These are phyloP conservation scores for Eucalyptus cladocalyx DNA, from an alignment of 345 rosid species.

Conservation along the genomic window DNA sequence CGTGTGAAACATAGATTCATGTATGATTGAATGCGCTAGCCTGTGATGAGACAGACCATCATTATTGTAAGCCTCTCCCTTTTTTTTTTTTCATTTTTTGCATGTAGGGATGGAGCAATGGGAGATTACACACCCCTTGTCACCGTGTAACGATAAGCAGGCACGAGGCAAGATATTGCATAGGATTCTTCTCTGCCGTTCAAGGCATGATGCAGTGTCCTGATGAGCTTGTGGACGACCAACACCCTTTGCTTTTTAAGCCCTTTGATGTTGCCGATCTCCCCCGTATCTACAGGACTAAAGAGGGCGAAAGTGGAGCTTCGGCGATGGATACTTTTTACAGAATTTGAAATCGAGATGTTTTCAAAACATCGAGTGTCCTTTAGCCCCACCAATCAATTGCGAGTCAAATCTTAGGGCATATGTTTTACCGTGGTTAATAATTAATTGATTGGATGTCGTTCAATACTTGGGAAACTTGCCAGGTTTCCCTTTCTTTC, in stretches of 20 bases:
- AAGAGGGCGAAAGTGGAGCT: background rate
- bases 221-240: background rate
- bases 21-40: background rate
- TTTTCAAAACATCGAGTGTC: background rate
- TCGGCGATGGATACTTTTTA: background rate
- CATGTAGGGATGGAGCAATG: background rate
- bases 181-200: background rate
- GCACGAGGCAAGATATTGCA: background rate
- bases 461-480: background rate
- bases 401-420: background rate
- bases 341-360: background rate
- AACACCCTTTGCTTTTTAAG: background rate
- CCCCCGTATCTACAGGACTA: background rate
- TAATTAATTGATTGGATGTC: background rate
- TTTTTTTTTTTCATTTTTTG: too few species aligned
- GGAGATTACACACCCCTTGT: background rate
- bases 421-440: background rate
- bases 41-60: background rate
- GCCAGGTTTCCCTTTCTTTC: background rate
- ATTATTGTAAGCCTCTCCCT: background rate
- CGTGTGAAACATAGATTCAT: background rate
- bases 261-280: background rate
- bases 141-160: background rate
- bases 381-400: background rate
- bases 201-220: background rate